Evolutionary conservation across 1,284 basidiomycete species (phyloP), one percentile per base, ranked within the genome.

Genomic region (Cutaneotrichosporon sp.): DNA sequence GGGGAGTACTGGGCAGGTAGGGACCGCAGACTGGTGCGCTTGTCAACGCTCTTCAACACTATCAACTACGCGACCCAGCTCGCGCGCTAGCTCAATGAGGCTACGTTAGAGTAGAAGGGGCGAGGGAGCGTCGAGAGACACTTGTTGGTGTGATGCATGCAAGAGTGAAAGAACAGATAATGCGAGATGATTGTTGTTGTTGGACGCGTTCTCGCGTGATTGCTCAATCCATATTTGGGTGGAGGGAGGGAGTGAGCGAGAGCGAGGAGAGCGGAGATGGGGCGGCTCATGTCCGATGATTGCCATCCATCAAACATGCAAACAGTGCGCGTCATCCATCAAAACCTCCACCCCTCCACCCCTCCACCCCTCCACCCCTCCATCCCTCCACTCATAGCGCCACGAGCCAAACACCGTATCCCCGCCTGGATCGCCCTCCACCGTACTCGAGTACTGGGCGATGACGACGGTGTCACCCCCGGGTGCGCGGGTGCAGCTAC

Each of bases 171-270:
- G n/a, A n/a, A n/a, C n/a, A n/a, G n/a, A n/a, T n/a, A n/a, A n/a
- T n/a, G n/a, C n/a, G n/a, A n/a, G n/a, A n/a, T n/a, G 38, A 42
- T 42, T 36, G 38, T 42, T 42, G 18, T 42, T 42, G 38, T 42
- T 42, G 38, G 38, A 42, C 18, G 38, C 38, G 38, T 42, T 42
- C 16, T 42, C 16, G 4, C 8, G 18, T 7, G 38, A 8, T n/a
- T n/a, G n/a, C n/a, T n/a, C n/a, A n/a, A n/a, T n/a, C n/a, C n/a
- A n/a, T n/a, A n/a, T n/a, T n/a, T n/a, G 16, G 38, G 38, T 42
- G 38, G 38, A 42, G 38, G 18, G 8, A 2, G 4, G 0, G 1
- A 9, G 29, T 29, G 29, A 29, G 29, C 4, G 5, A 9, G 29
- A 9, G 29, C 29, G 4, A 9, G 38, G 6, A 14, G 18, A 42